A percentile compares a stretch with the other conserved stretches of the same genome.
These are phyloP conservation scores for Elaeis oleifera DNA, from an alignment of 202 grass and related monocot genomes.

Conservation along the genomic window DNA sequence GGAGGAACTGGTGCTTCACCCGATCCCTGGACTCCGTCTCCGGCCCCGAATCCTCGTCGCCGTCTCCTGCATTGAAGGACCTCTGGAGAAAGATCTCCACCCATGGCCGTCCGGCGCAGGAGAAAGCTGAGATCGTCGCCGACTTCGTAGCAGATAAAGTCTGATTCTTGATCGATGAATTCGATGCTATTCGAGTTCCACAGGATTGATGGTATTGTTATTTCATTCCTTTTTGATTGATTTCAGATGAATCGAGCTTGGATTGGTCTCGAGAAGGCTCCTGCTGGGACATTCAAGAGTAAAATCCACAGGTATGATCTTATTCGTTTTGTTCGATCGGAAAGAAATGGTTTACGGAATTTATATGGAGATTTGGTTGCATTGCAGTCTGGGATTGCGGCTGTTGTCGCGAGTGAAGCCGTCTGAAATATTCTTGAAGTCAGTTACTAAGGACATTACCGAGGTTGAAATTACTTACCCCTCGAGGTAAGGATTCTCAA, in stretches of 20 bases:
- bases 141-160: conserved; percentile 79
- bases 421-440: conserved; percentile 81
- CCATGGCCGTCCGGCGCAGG: conserved; percentile 26
- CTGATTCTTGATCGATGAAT: conserved; percentile 1
- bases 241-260: conserved; percentile 74
- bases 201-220: not conserved
- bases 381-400: conserved; percentile 63
- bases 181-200: not conserved
- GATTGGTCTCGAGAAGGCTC: conserved; percentile 70
- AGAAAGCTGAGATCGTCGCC: conserved; percentile 52
- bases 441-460: conserved; percentile 72
- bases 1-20: conserved; percentile 75
- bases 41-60: conserved; percentile 5
- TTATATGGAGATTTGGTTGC: conserved; percentile 6
- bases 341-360: not conserved
- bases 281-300: conserved; percentile 69
- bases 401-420: conserved; percentile 75
- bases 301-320: conserved; percentile 54
- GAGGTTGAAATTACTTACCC: conserved; percentile 69
- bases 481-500: conserved; percentile 37
- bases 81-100: conserved; percentile 56
- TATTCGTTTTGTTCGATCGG: not conserved
- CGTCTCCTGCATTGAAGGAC: conserved; percentile 36
- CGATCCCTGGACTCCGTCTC: conserved; percentile 17
- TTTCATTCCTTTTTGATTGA: conserved; percentile 6